These are phyloP conservation scores for Rhizopus microsporus DNA, from an alignment of 371 early-diverging fungal species.

Conservation along the genomic window DNA sequence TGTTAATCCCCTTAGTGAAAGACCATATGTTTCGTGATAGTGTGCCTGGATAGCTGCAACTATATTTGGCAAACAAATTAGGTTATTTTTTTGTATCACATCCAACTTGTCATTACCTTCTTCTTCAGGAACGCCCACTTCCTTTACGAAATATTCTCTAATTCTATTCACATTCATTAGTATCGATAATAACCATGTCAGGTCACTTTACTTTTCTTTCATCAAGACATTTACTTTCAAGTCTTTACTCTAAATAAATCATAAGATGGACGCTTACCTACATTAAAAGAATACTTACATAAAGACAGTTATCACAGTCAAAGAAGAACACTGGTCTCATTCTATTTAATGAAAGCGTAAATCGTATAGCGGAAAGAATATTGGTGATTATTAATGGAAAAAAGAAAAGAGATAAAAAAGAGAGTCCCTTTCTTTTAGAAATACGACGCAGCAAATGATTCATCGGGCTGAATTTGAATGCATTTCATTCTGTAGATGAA, in stretches of 20 bases:
- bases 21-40: constrained; percentile 75
- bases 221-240: constrained; percentile 65
- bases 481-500: too few species aligned
- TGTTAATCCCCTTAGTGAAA: constrained; percentile 77
- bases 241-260: constrained; percentile 33
- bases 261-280: constrained; percentile 4
- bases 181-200: not conserved
- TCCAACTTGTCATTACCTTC: constrained; percentile 25
- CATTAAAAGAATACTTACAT: constrained; percentile 31
- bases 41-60: constrained; percentile 51
- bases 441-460: constrained; percentile 9
- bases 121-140: constrained; percentile 53
- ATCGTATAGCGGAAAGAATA: too few species aligned
- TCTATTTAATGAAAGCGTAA: constrained; percentile 6
- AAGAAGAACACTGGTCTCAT: constrained; percentile 72
- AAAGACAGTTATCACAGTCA: constrained; percentile 87
- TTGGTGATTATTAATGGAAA: not conserved
- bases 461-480: not conserved
- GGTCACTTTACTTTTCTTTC: constrained; percentile 50
- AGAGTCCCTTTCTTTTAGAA: not conserved
- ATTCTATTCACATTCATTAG: constrained; percentile 39
- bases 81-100: not conserved
- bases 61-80: constrained; percentile 9
- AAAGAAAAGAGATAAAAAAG: not conserved
- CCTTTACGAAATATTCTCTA: constrained; percentile 47